Percentiles rank a stretch among this genome's conserved stretches.
phyloP scores from a whole-genome alignment of 2,329 filamentous ascomycete genomes.

The Talaromyces funiculosus region DNA sequence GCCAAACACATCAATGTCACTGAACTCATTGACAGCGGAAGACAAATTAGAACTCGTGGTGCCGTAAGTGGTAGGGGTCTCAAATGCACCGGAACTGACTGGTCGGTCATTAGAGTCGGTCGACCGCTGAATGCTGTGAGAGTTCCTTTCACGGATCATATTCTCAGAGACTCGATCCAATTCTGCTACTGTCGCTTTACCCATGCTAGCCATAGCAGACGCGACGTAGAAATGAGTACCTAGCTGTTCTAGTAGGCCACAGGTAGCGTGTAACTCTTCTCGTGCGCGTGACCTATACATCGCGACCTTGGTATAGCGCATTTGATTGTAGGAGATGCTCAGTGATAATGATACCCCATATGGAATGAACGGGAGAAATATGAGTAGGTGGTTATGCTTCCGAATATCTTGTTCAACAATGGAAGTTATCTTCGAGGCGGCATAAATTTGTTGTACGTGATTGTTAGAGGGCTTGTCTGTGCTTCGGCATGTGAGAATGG shows the following conservation, averaged over 20 bases:
- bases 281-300: constrained; percentile 44
- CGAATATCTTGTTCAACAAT: neutral
- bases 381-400: neutral
- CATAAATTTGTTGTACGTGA: constrained; percentile 54
- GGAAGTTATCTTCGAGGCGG: constrained; percentile 39
- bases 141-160: neutral
- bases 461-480: constrained; percentile 37
- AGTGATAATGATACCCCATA: constrained; percentile 58
- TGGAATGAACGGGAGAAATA: constrained; percentile 53
- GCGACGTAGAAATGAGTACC: constrained; percentile 2
- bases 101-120: neutral
- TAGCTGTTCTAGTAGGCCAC: neutral
- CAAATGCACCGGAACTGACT: neutral
- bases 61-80: neutral
- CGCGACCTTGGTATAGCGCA: constrained; percentile 56
- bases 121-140: neutral
- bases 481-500: constrained; percentile 55
- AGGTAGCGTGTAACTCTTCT: neutral
- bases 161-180: neutral
- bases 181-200: constrained; percentile 6
- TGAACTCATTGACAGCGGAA: neutral
- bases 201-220: neutral
- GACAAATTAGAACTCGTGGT: neutral
- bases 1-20: neutral
- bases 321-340: constrained; percentile 58